Conservation (phyloP, 805 yeast genomes). For the Schwanniomyces polymorphus region DNA sequence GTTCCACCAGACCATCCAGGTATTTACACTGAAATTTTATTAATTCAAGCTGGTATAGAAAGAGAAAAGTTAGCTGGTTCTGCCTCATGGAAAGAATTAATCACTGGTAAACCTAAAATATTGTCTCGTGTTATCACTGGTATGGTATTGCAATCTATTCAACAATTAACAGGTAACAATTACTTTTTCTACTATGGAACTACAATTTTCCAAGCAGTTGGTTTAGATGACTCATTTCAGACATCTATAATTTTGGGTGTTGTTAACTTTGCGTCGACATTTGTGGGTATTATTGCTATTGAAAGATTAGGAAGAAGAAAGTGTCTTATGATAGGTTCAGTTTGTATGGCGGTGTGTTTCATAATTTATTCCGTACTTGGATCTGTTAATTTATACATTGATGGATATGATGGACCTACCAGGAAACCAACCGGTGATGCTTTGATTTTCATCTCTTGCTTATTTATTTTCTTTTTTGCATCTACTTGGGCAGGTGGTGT, state of each 20-base stretch:
- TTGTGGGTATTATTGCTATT: slow-evolving; percentile 49
- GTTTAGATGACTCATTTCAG: slow-evolving; percentile 50
- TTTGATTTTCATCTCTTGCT: slow-evolving; percentile 64
- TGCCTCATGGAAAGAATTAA: slow-evolving; percentile 64
- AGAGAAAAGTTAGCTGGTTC: slow-evolving; percentile 61
- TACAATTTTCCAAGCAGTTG: slow-evolving; percentile 51
- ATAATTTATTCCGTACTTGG: slow-evolving; percentile 63
- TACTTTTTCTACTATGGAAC: slow-evolving; percentile 65
- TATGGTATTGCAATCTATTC: slow-evolving; percentile 55
- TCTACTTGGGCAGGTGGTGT: slow-evolving; percentile 74
- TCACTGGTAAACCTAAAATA: slow-evolving; percentile 65
- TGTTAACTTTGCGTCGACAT: slow-evolving; percentile 56
- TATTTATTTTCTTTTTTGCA: slow-evolving; percentile 66
- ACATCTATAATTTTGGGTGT: slow-evolving; percentile 56
- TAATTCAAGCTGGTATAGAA: slow-evolving; percentile 59
- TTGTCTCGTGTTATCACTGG: slow-evolving; percentile 58
- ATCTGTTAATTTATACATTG: slow-evolving; percentile 43
- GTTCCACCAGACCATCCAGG: slow-evolving; percentile 52
- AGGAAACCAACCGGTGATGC: slow-evolving; percentile 54
- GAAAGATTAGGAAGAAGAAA: slow-evolving; percentile 51
- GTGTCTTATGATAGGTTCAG: slow-evolving; percentile 43
- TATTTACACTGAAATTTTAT: slow-evolving; percentile 51
- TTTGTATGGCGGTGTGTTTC: slow-evolving; percentile 56
- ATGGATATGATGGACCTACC: slow-evolving; percentile 41
- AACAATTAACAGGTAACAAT: slow-evolving; percentile 60